Base-by-base conservation (phyloP, 129 eudicot species). In the Kitagawia praeruptora region DNA sequence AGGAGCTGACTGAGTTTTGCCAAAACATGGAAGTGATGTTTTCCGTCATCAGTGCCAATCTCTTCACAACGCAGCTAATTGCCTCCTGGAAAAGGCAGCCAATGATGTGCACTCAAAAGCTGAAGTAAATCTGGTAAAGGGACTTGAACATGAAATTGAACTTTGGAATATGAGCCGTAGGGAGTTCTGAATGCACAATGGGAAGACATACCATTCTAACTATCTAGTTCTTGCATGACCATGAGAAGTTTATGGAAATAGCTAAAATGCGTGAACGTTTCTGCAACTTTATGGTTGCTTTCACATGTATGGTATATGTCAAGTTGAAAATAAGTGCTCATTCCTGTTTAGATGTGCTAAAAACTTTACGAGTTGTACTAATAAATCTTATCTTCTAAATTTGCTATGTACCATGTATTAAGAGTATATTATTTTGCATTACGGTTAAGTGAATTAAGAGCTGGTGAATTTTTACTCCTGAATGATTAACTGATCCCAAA, bases 91-190 rank as follows among this genome's bases (percentile, higher is more conserved):
- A 51, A 87, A 86, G 75, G 91, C 94, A 27, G 83, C 96, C 0
- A 84, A 81, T 0, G 91, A 87, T 37, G 90, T 83, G 9, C 51
- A 39, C 27, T 69, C 87, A 25, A 89, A 90, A 69, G 94, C 94
- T 28, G 98, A 95, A 84, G 88, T 80, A 40, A 51, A 31, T 34
- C 82, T 92, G 38, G 34, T 92, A 18, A 63, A 54, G 47, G 87
- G 89, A 74, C 90, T 95, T 70, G 96, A 95, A 61, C 85, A 81
- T 74, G 98, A 95, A 89, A 88, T 95, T 19, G 94, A 85, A 67
- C 90, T 95, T 56, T 92, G 98, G 97, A 95, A 92, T 86, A 89
- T 92, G 97, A 90, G 96, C 79, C 80, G 67, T 6, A 85, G 87
- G 45, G 78, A 72, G 27, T 81, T 47, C 75, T 81, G 27, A 70